Percentiles rank a stretch among this genome's conserved stretches.
These are phyloP conservation scores for Podaxis sp. DNA, from an alignment of 768 basidiomycete genomes.

Conservation along the genomic window DNA sequence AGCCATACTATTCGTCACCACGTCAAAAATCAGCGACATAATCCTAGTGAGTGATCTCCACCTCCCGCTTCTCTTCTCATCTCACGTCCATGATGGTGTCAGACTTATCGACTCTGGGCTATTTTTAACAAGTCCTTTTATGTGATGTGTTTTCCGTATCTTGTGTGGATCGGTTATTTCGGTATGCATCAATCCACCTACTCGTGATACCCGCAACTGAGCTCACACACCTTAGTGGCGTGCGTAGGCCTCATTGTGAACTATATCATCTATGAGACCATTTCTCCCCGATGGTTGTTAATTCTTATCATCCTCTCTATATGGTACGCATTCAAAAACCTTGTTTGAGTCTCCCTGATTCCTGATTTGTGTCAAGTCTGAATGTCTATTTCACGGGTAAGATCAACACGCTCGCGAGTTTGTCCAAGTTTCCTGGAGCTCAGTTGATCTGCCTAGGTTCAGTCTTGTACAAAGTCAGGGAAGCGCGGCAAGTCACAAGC, in stretches of 20 bases:
- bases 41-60: background rate
- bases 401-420: background rate
- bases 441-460: background rate
- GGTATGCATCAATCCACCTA: background rate
- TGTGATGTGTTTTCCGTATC: background rate
- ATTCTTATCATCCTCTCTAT: background rate
- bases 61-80: no score
- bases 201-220: no score
- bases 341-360: background rate
- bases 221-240: background rate
- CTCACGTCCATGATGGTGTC: background rate
- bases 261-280: background rate
- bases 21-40: background rate
- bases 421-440: background rate
- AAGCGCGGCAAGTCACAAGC: background rate
- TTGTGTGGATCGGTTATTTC: constrained; percentile 1
- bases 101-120: constrained; percentile 1
- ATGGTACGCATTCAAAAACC: background rate
- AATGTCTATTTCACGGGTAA: constrained; percentile 2
- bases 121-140: background rate
- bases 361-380: background rate
- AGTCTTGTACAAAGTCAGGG: background rate
- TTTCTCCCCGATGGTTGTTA: background rate
- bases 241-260: background rate
- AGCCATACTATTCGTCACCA: background rate